Evolutionary conservation across 2,329 filamentous ascomycete genomes (phyloP).

Genomic region (Xylariomycetidae sp.): DNA sequence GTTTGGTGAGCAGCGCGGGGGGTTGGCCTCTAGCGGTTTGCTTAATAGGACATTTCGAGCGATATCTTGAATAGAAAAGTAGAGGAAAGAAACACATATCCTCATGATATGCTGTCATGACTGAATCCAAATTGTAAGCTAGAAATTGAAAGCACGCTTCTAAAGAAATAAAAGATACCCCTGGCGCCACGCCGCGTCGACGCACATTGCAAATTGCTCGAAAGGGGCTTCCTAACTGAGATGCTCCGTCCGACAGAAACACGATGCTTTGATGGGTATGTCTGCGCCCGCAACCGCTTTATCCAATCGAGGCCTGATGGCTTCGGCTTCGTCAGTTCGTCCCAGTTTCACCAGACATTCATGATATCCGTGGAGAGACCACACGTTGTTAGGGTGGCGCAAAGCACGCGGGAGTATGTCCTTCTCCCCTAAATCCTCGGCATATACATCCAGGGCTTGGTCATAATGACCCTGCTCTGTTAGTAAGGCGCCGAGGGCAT

Average conservation of each 20-base stretch:
- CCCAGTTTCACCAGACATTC: constrained; percentile 61
- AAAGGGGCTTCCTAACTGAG: too few species aligned
- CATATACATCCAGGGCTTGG: constrained; percentile 54
- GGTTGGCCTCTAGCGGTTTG: too few species aligned
- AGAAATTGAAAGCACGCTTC: too few species aligned
- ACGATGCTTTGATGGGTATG: constrained; percentile 29
- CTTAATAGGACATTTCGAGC: too few species aligned
- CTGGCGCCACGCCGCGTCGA: too few species aligned
- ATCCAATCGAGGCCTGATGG: constrained; percentile 21
- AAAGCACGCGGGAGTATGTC: constrained; percentile 58
- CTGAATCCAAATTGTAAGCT: too few species aligned
- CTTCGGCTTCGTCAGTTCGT: constrained; percentile 32
- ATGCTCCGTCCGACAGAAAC: constrained; percentile 30
- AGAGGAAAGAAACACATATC: too few species aligned
- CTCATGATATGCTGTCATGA: too few species aligned
- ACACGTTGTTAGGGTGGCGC: constrained; percentile 69
- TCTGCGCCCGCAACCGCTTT: constrained; percentile 21
- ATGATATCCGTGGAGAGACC: constrained; percentile 68
- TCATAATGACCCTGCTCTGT: constrained; percentile 60
- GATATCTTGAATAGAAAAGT: too few species aligned
- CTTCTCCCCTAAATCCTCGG: constrained; percentile 56
- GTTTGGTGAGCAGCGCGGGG: too few species aligned
- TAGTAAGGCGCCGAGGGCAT: constrained; percentile 65
- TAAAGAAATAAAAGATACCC: too few species aligned
- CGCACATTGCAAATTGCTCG: too few species aligned